phyloP scores from a whole-genome alignment of 306 rosid species.

The Acacia confusa region DNA sequence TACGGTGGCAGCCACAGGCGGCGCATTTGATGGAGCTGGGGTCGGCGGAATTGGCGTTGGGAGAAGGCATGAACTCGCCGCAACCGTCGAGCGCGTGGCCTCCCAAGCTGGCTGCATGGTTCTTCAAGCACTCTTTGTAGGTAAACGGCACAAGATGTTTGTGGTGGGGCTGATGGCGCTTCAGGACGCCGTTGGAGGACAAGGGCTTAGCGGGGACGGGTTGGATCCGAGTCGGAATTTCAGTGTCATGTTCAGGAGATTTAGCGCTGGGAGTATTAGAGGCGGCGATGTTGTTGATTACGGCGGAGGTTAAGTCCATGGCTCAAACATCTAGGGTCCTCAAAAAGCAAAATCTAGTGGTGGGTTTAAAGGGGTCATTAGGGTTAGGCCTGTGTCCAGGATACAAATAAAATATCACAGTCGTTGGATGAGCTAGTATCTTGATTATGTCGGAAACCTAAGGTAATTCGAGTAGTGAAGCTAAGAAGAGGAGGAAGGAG shows the following conservation, averaged over 20 bases:
- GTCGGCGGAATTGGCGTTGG: conserved; percentile 53
- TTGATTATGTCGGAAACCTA: not conserved
- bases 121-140: conserved; percentile 86
- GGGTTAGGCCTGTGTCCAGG: conserved; percentile 44
- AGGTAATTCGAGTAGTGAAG: not conserved
- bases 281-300: conserved; percentile 27
- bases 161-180: conserved; percentile 56
- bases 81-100: conserved; percentile 93
- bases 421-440: conserved; percentile 20
- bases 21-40: conserved; percentile 89
- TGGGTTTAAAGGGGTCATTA: conserved; percentile 38
- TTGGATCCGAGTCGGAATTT: conserved; percentile 65
- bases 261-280: conserved; percentile 36
- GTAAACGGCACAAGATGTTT: conserved; percentile 25
- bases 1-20: conserved; percentile 97
- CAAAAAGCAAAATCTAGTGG: not conserved
- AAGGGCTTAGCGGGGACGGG: conserved; percentile 35
- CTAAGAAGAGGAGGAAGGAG: not conserved
- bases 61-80: conserved; percentile 96
- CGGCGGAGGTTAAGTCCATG: conserved; percentile 64
- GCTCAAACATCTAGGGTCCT: conserved; percentile 47
- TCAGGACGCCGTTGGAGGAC: conserved; percentile 75
- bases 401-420: conserved; percentile 13
- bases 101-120: conserved; percentile 88
- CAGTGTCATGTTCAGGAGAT: conserved; percentile 74